These are phyloP conservation scores for Beauveria australis DNA, from an alignment of 2,329 filamentous ascomycete genomes.

Conservation along the genomic window DNA sequence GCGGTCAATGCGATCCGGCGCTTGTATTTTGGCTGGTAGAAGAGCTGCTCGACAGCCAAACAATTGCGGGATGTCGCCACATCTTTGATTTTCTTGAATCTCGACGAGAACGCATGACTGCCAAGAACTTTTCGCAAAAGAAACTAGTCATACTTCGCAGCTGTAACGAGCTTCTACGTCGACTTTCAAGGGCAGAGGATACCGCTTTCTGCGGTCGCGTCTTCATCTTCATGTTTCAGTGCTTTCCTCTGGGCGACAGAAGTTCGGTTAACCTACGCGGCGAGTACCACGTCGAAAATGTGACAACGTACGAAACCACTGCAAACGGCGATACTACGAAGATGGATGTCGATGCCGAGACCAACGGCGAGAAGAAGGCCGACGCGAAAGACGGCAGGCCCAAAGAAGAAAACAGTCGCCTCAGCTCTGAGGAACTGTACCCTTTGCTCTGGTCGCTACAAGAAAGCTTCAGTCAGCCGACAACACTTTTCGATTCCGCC, in stretches of 20 bases:
- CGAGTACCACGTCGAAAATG: conserved; percentile 93
- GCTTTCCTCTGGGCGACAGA: conserved; percentile 91
- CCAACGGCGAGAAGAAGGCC: neutral
- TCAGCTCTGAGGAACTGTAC: conserved; percentile 69
- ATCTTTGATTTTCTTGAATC: conserved; percentile 96
- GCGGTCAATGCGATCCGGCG: conserved; percentile 67
- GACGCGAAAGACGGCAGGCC: conserved; percentile 26
- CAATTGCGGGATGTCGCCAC: conserved; percentile 79
- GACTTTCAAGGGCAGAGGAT: conserved; percentile 91
- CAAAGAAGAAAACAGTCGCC: conserved; percentile 41
- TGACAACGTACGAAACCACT: conserved; percentile 64
- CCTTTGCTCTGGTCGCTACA: conserved; percentile 92
- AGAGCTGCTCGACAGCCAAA: conserved; percentile 92
- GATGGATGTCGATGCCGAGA: conserved; percentile 58
- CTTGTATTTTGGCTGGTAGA: conserved; percentile 87
- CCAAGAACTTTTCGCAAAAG: conserved; percentile 73
- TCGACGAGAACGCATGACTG: conserved; percentile 77
- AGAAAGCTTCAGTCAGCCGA: conserved; percentile 83
- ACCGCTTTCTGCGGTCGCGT: conserved; percentile 95
- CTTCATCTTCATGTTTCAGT: conserved; percentile 98
- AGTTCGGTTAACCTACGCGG: conserved; percentile 95
- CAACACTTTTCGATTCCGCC: conserved; percentile 63
- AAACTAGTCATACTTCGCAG: conserved; percentile 82
- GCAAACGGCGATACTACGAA: conserved; percentile 24
- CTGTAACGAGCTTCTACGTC: conserved; percentile 89